phyloP scores from a whole-genome alignment of 2,329 filamentous ascomycete species.

The Aspergillus latus region DNA sequence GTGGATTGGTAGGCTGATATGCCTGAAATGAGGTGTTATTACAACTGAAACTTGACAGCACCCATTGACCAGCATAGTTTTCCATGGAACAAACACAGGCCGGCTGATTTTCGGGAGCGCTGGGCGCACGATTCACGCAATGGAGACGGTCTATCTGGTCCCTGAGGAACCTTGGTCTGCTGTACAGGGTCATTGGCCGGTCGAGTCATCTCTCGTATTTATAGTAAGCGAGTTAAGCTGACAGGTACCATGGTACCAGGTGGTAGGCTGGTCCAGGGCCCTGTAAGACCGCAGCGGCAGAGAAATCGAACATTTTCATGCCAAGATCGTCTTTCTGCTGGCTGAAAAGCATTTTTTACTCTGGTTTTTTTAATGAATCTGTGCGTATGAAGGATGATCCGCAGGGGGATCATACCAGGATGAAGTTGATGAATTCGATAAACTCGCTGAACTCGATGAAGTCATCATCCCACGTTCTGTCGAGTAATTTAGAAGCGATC shows the following conservation, averaged over 20 bases:
- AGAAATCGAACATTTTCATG: not conserved
- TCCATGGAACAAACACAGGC: not conserved
- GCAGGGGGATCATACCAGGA: conserved; percentile 14
- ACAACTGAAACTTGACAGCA: not conserved
- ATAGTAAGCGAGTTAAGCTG: conserved; percentile 5
- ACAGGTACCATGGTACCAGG: conserved; percentile 3
- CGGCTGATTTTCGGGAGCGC: not conserved
- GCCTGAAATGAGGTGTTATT: not conserved
- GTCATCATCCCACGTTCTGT: conserved; percentile 14
- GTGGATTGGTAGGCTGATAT: no score
- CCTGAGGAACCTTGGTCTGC: not conserved
- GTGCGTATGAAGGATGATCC: conserved; percentile 1
- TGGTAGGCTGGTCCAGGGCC: not conserved
- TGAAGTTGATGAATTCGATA: no score
- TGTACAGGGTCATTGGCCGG: not conserved
- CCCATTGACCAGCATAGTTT: not conserved
- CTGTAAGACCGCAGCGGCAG: not conserved
- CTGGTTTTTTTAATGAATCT: not conserved
- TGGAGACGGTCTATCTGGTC: not conserved
- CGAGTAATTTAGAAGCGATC: conserved; percentile 13
- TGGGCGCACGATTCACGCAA: not conserved
- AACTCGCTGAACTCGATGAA: conserved; percentile 10
- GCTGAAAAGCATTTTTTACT: not conserved
- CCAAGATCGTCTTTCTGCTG: not conserved
- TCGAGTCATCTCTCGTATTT: conserved; percentile 1